Conservation (phyloP, 768 basidiomycete species). For the Lyophyllum atratum region DNA sequence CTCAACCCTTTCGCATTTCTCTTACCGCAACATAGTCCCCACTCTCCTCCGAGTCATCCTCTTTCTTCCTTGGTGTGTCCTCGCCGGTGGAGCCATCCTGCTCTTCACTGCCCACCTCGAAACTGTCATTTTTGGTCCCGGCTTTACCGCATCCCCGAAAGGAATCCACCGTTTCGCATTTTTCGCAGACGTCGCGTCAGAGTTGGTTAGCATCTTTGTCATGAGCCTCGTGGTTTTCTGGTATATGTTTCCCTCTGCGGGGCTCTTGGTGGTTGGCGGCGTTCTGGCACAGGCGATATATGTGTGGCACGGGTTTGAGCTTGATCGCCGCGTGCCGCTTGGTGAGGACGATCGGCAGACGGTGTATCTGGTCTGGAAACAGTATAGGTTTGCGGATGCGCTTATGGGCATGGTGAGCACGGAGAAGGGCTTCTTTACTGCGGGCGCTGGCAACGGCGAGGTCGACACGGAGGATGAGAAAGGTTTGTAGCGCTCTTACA, state of each 20-base stretch:
- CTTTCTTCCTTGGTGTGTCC: constrained; percentile 48
- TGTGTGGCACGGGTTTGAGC: constrained; percentile 38
- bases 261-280: constrained; percentile 24
- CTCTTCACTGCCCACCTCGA: constrained; percentile 39
- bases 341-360: constrained; percentile 43
- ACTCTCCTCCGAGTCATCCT: constrained; percentile 27
- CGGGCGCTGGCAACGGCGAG: not conserved
- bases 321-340: constrained; percentile 35
- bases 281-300: constrained; percentile 28
- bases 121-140: constrained; percentile 34
- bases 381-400: constrained; percentile 4
- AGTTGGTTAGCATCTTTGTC: constrained; percentile 40
- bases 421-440: constrained; percentile 12
- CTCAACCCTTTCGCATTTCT: constrained; percentile 5
- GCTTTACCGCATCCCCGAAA: constrained; percentile 26
- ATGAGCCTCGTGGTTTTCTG: constrained; percentile 27
- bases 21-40: constrained; percentile 13
- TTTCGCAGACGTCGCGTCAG: constrained; percentile 38
- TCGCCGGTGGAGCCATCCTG: constrained; percentile 43
- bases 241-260: constrained; percentile 29
- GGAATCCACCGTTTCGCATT: constrained; percentile 43
- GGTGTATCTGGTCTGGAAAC: constrained; percentile 29
- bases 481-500: not conserved
- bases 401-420: constrained; percentile 14
- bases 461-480: not conserved